Evolutionary conservation across 2,329 filamentous ascomycete species (phyloP).

Genomic region (Orbilia quercus): DNA sequence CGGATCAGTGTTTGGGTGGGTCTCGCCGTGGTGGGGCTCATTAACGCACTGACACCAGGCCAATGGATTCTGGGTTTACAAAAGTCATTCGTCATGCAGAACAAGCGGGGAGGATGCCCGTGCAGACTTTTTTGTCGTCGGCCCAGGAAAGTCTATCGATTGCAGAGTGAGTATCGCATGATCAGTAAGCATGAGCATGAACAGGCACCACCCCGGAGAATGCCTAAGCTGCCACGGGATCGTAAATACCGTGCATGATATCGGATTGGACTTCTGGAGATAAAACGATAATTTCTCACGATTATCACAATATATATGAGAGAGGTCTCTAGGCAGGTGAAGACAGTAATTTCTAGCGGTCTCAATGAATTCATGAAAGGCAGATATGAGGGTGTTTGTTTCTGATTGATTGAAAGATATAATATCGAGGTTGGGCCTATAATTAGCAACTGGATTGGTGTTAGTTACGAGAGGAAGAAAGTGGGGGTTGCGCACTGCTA

Average conservation of each 20-base stretch:
- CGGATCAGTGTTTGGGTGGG: no score
- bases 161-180: neutral
- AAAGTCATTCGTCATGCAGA: constrained; percentile 32
- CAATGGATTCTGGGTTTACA: constrained; percentile 30
- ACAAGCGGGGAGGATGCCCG: constrained; percentile 6
- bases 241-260: constrained; percentile 10
- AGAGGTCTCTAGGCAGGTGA: neutral
- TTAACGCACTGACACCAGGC: constrained; percentile 44
- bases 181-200: no score
- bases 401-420: constrained; percentile 28
- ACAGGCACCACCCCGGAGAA: no score
- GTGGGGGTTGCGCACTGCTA: no score
- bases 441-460: constrained; percentile 18
- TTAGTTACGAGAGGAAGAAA: neutral
- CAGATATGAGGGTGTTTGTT: constrained; percentile 4
- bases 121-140: no score
- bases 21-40: constrained; percentile 25
- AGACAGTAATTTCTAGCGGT: neutral
- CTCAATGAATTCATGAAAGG: neutral
- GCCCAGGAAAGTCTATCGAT: constrained; percentile 9
- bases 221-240: neutral
- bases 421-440: constrained; percentile 10
- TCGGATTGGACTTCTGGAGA: neutral
- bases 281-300: neutral
- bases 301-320: neutral